Conservation (phyloP, 148 eudicot species). For the Nyssa sinensis region DNA sequence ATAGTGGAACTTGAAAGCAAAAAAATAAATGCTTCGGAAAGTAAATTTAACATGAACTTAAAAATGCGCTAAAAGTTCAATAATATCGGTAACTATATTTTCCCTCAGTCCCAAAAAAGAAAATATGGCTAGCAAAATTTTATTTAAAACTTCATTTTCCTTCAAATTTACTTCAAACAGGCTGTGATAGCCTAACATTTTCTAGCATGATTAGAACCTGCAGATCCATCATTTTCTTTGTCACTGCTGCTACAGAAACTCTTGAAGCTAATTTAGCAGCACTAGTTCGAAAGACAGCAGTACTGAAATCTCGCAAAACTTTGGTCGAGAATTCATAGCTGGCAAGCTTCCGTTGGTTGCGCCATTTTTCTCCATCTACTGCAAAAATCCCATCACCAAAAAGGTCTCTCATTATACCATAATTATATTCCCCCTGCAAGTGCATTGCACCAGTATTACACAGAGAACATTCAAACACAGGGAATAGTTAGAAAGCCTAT, state of each 20-base stretch:
- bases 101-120: neutral
- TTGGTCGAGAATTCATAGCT: conserved; percentile 37
- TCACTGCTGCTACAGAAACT: conserved; percentile 8
- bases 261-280: conserved; percentile 20
- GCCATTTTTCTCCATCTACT: conserved; percentile 38
- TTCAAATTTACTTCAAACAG: neutral
- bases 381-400: conserved; percentile 39
- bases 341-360: conserved; percentile 36
- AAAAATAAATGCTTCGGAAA: too few relatives aligned
- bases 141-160: neutral
- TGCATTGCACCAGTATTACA: neutral
- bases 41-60: too few relatives aligned
- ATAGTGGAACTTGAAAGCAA: neutral
- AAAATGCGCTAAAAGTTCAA: too few relatives aligned
- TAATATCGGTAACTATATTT: too few relatives aligned
- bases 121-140: neutral
- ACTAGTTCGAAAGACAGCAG: conserved; percentile 21
- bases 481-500: neutral
- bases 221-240: conserved; percentile 14
- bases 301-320: conserved; percentile 29
- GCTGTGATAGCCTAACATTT: neutral
- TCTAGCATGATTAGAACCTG: conserved; percentile 12
- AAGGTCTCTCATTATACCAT: conserved; percentile 24
- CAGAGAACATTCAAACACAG: neutral
- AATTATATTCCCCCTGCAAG: conserved; percentile 24